Percentiles rank a stretch among this genome's conserved stretches.
Evolutionary conservation across 768 basidiomycete species (phyloP).

Genomic region (Steccherinum ochraceum): DNA sequence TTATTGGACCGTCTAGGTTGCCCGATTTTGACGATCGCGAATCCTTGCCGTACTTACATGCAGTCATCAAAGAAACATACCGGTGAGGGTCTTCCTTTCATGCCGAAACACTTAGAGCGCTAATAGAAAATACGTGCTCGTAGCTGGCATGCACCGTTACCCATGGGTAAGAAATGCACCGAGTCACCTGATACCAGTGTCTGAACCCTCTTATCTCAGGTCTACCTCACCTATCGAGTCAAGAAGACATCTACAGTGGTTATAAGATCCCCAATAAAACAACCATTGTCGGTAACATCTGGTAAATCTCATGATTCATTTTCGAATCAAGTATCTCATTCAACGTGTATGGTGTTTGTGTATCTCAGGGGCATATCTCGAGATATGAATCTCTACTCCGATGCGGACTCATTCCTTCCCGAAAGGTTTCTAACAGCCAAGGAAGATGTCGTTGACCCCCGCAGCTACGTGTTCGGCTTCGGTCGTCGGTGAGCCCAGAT

Average conservation of each 20-base stretch:
- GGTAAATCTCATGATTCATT: not conserved
- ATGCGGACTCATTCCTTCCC: slow-evolving; percentile 24
- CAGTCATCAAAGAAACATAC: slow-evolving; percentile 18
- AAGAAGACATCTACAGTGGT: slow-evolving; percentile 15
- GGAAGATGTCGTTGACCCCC: not conserved
- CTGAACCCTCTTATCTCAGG: not conserved
- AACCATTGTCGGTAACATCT: not conserved
- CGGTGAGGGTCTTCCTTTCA: slow-evolving; percentile 19
- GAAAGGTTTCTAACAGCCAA: slow-evolving; percentile 18
- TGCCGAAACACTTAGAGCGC: too few species aligned
- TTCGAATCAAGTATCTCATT: not conserved
- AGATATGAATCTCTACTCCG: slow-evolving; percentile 24
- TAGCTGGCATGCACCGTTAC: not conserved
- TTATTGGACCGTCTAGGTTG: slow-evolving; percentile 16
- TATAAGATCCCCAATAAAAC: slow-evolving; percentile 16
- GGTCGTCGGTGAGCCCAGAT: slow-evolving; percentile 27
- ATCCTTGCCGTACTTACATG: slow-evolving; percentile 21
- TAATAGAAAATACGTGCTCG: too few species aligned
- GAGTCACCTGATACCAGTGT: not conserved
- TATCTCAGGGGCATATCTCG: slow-evolving; percentile 14
- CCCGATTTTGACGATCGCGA: slow-evolving; percentile 21
- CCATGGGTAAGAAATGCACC: not conserved
- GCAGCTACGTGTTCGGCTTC: slow-evolving; percentile 47
- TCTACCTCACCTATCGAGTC: slow-evolving; percentile 11
- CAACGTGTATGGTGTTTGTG: not conserved